These are phyloP conservation scores for Cryptococcus sp. DNA, from an alignment of 1,284 basidiomycete species.

Conservation along the genomic window DNA sequence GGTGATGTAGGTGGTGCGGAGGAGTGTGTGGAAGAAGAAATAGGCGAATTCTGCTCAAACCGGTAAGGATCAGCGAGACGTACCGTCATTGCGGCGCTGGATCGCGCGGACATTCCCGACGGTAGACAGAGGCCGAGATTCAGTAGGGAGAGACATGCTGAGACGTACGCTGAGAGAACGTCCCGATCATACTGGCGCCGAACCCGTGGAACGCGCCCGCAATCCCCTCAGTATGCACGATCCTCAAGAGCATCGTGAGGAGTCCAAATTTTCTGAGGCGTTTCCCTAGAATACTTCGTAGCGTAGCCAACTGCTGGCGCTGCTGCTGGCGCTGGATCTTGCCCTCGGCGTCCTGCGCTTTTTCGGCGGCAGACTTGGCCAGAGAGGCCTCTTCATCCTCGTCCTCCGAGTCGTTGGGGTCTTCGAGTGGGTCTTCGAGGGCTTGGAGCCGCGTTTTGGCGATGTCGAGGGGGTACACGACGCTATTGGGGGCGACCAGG, in stretches of 20 bases:
- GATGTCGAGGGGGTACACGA: slow-evolving; percentile 93
- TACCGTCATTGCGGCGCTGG: too few species aligned
- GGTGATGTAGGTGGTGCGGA: slow-evolving; percentile 57
- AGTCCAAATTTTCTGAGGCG: slow-evolving; percentile 52
- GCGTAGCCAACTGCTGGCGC: background rate
- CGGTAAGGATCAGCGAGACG: background rate
- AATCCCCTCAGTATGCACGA: slow-evolving; percentile 75
- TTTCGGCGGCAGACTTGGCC: background rate
- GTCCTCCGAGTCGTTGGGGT: slow-evolving; percentile 3
- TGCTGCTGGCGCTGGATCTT: slow-evolving; percentile 50
- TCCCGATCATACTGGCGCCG: slow-evolving; percentile 96
- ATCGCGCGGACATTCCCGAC: background rate
- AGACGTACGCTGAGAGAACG: slow-evolving; percentile 86
- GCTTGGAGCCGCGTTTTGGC: slow-evolving; percentile 97
- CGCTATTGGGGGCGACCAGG: slow-evolving; percentile 52
- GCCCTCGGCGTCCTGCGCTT: slow-evolving; percentile 20
- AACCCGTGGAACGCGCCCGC: slow-evolving; percentile 87
- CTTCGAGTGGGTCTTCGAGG: slow-evolving; percentile 20
- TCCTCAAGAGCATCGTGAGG: slow-evolving; percentile 62
- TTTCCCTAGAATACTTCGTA: slow-evolving; percentile 10
- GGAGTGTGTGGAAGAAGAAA: slow-evolving; percentile 97
- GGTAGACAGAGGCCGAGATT: slow-evolving; percentile 1
- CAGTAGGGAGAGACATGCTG: background rate
- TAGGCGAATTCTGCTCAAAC: slow-evolving; percentile 82
- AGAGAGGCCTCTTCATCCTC: slow-evolving; percentile 3